Evolutionary conservation across 164 flowering plant genomes (phyloP), one percentile per base, ranked within the genome.

Genomic region (Stephania cephalantha): DNA sequence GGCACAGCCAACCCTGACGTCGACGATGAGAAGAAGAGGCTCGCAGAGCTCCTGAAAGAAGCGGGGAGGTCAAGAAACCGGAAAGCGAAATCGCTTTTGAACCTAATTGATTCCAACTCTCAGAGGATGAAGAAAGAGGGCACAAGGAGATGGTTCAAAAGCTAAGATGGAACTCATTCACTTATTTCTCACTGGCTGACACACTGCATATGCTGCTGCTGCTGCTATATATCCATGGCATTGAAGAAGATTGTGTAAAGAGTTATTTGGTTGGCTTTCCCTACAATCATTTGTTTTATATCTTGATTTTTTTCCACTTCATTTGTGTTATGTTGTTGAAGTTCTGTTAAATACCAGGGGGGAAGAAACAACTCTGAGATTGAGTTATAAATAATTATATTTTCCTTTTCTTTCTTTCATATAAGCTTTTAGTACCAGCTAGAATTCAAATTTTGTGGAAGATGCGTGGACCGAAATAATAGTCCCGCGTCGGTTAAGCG

Each of bases 1-100:
- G 99, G 98, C 63, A 96, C 93, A 9, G 98, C 98, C 18, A 94
- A 96, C 78, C 97, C 98, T 1, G 98, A 96, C 73, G 92, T 96
- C 45, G 94, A 92, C 55, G 98, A 91, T 35, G 99, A 96, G 84
- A 96, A 88, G 91, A 89, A 82, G 73, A 87, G 99, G 85, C 82
- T 93, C 46, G 88, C 93, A 6, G 98, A 95, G 82, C 95, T 95
- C 42, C 82, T 95, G 83, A 95, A 93, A 85, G 98, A 91, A 84
- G 93, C 97, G 6, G 99, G 99, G 68, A 87, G 88, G 83, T 70
- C 90, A 7, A 79, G 98, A 65, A 91, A 90, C 85, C 85, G 87
- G 77, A 89, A 96, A 76, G 91, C 95, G n/a, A 96, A 92, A 79
- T 96, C 99, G 4, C 88, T 94, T 42, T 91, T 87, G 79, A 92